phyloP scores from a whole-genome alignment of 2,329 filamentous ascomycete genomes.

The Gnomoniopsis sp. region DNA sequence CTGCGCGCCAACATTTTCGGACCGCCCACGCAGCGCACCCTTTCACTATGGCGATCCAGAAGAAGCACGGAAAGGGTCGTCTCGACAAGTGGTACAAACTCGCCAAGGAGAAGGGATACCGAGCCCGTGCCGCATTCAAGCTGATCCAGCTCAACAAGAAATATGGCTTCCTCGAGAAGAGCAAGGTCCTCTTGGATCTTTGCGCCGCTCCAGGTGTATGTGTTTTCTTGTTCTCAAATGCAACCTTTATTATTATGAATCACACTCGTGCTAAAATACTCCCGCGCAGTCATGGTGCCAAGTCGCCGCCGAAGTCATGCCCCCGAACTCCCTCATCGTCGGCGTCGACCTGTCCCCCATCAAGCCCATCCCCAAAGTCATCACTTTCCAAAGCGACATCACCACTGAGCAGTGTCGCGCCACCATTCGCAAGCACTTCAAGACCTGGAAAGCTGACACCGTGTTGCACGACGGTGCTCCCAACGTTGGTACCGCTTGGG shows the following conservation, averaged over 20 bases:
- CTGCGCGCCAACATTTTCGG: not conserved
- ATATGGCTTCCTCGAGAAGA: conserved; percentile 96
- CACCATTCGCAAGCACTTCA: conserved; percentile 83
- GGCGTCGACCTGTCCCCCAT: conserved; percentile 94
- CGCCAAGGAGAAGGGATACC: conserved; percentile 96
- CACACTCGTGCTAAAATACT: no score
- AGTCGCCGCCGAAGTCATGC: conserved; percentile 95
- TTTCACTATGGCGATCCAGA: conserved; percentile 82
- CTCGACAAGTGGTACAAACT: conserved; percentile 99
- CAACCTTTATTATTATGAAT: no score
- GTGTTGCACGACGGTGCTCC: conserved; percentile 96
- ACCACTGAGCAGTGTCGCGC: conserved; percentile 94
- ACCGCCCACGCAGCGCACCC: not conserved
- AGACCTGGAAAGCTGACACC: conserved; percentile 93
- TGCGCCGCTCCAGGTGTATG: conserved; percentile 90
- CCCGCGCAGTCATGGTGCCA: conserved; percentile 81
- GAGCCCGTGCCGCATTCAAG: conserved; percentile 95
- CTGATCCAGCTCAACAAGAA: conserved; percentile 98
- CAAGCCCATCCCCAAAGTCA: conserved; percentile 90
- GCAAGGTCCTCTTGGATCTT: conserved; percentile 93
- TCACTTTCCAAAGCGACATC: conserved; percentile 96
- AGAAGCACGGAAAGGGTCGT: conserved; percentile 98
- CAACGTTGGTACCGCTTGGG: conserved; percentile 97
- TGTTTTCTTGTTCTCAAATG: no score
- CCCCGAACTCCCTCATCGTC: conserved; percentile 81